phyloP scores from a whole-genome alignment of 306 rosid genomes.

The Rubus idaeus region DNA sequence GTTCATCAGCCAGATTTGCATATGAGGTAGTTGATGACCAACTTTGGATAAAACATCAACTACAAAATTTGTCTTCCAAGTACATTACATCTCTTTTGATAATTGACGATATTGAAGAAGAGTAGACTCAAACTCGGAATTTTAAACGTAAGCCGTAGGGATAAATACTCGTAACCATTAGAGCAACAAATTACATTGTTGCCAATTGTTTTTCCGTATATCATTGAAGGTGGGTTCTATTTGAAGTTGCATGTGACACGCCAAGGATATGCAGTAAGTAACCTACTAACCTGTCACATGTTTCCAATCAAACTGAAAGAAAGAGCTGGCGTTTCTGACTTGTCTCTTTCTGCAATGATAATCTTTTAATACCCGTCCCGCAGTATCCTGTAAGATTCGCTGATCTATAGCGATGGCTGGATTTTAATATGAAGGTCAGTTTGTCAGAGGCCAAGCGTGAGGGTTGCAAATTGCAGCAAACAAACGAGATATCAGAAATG shows the following conservation, averaged over 20 bases:
- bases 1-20: neutral
- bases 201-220: neutral
- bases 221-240: neutral
- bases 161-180: neutral
- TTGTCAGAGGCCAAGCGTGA: neutral
- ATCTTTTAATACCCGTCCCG: conserved; percentile 7
- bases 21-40: neutral
- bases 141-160: neutral
- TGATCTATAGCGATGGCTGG: neutral
- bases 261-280: neutral
- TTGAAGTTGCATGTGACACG: conserved; percentile 2
- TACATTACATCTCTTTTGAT: neutral
- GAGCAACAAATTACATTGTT: neutral
- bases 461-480: neutral
- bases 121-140: neutral
- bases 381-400: neutral
- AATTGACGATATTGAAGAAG: neutral
- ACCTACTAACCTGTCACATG: conserved; percentile 3
- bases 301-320: conserved; percentile 11
- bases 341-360: conserved; percentile 34
- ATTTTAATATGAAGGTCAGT: neutral
- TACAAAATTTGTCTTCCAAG: neutral
- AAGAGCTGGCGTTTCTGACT: conserved; percentile 29
- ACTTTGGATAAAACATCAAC: neutral
- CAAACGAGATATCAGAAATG: neutral